Base-by-base conservation (phyloP, 805 yeast genomes). In the Metschnikowia bowlesiae region DNA sequence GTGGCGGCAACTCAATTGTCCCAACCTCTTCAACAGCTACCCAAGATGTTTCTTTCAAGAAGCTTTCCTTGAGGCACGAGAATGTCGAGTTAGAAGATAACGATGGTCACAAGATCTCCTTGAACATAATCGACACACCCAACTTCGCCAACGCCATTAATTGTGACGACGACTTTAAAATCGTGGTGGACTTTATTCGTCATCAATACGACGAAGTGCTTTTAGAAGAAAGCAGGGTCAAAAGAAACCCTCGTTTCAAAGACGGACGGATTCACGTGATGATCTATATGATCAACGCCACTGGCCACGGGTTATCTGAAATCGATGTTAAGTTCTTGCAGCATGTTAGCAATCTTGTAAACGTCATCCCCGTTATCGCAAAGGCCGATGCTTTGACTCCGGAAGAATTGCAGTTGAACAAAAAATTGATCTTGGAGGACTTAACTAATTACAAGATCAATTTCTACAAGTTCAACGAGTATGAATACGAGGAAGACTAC, bases 151-250 rank as follows among this genome's bases (percentile, higher is more conserved):
- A 84, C 62, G 80, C 83, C 22, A 67, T 87, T 55, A 84, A 87
- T 62, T 84, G 88, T 65, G 79, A 81, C 22, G 74, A 79, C 32
- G 82, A 84, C 52, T 86, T 87, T 66, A 81, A 81, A 54, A 70
- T 84, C 47, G 76, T 87, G 53, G 85, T 84, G n/a, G 92, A 87
- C 61, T 87, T 84, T 62, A 74, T 87, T 53, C 83, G 87, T 63
- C 89, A 85, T 61, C 94, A 87, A 65, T 87, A 83, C 66, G 95
- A 87, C 65, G 94, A 87, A 62, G 87, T 87, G 35, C 71, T 87
- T 54, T 77, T 87, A 55, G 95, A 87, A 64, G 95, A 87, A 62
- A 80, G 87, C 50, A 78, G 90, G 56, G 87, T 87, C 41, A 84
- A 87, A 71, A 80, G 95, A 75, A 87, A 87, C 60, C 95, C 96